Base-by-base conservation (phyloP, 2,329 filamentous ascomycete species). In the Cercospora sp. region DNA sequence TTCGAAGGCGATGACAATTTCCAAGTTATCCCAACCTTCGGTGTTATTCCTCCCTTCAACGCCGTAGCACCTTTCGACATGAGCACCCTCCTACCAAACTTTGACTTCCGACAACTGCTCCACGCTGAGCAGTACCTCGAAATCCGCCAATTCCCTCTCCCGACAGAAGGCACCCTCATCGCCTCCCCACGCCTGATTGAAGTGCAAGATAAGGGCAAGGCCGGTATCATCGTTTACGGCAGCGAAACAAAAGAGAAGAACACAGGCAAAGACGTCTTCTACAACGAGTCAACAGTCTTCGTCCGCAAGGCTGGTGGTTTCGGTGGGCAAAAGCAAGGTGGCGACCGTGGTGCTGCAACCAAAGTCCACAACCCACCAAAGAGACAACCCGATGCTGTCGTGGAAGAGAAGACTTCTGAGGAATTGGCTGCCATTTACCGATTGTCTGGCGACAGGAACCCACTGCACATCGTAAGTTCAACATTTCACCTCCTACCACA, bases 61-160 rank as follows among this genome's bases (percentile, higher is more conserved):
- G 90, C 93, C 69, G 86, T 91, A 73, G 84, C 89, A 69, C 92
- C 94, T 30, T 98, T 91, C 84, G 89, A 85, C 80, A 86, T 95
- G 76, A 88, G 89, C 77, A 88, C 94, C 66, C 87, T 99, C 70
- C 91, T 98, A 30, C 93, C 94, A 80, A 97, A 98, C 86, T 99
- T 97, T 85, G 93, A 89, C 43, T 94, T 94, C 70, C 97, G 97
- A 93, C 97, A 97, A 93, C 89, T 99, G 61, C 90, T 99, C 26
- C 95, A 99, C 83, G 95, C 95, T 78, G 95, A 99, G 85, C 95
- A 99, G 82, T 99, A 94, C 83, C 92, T 99, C 72, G 95, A 99
- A 82, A 87, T 99, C 77, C 89, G 90, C 79, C 93, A 94, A 81
- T 96, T 89, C 84, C 95, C 95, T 49, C 91, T 98, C 75, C 94